These are phyloP conservation scores for Rhizopus sp. DNA, from an alignment of 371 early-diverging fungal genomes.

Conservation along the genomic window DNA sequence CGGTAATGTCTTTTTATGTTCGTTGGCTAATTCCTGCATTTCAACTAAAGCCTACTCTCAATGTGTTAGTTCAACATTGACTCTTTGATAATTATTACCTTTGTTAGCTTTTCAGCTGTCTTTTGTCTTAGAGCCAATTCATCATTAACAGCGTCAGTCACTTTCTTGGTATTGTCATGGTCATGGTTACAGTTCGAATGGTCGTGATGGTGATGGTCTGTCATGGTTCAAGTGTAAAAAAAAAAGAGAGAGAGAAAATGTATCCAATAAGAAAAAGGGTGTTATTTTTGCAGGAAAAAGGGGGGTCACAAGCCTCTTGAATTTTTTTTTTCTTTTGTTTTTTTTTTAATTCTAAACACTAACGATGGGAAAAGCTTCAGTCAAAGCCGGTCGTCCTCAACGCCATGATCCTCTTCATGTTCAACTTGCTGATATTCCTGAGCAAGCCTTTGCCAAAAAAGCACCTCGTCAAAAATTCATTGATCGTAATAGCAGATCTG, in stretches of 20 bases:
- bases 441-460: slow-evolving; percentile 41
- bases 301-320: background rate
- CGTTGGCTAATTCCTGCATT: slow-evolving; percentile 21
- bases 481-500: slow-evolving; percentile 59
- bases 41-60: slow-evolving; percentile 10
- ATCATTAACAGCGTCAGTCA: slow-evolving; percentile 7
- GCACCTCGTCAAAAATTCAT: slow-evolving; percentile 65
- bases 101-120: slow-evolving; percentile 24
- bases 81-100: slow-evolving; percentile 11
- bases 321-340: background rate
- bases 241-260: slow-evolving; percentile 4
- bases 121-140: slow-evolving; percentile 18
- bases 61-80: background rate
- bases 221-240: slow-evolving; percentile 3
- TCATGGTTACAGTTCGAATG: slow-evolving; percentile 31
- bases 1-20: slow-evolving; percentile 18
- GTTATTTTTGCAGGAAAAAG: background rate
- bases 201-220: slow-evolving; percentile 26
- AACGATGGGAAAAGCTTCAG: slow-evolving; percentile 4
- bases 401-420: slow-evolving; percentile 84
- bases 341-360: background rate
- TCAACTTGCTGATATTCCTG: slow-evolving; percentile 65
- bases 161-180: slow-evolving; percentile 15
- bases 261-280: background rate
- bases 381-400: slow-evolving; percentile 27